Percentiles rank a stretch among this genome's conserved stretches.
Evolutionary conservation across 169 alveolate genomes (phyloP).

Genomic region (Gregarina niphandrodes): DNA sequence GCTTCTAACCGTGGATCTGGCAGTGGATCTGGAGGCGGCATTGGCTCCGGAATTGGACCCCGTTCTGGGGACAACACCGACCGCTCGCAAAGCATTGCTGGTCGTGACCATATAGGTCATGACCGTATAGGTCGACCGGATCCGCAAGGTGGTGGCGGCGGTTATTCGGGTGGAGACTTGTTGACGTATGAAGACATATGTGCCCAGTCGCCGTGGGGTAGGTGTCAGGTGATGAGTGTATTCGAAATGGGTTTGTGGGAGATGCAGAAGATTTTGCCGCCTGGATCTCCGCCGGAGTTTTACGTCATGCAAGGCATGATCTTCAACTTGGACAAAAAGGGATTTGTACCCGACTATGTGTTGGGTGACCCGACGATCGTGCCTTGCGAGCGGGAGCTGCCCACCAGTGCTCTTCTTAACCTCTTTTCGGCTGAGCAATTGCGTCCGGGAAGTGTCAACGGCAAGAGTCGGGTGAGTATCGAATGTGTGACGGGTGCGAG

Average conservation of each 20-base stretch:
- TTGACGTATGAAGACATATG: conserved; percentile 31
- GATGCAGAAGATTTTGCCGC: conserved; percentile 17
- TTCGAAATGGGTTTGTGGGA: conserved; percentile 23
- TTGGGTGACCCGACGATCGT: conserved; percentile 23
- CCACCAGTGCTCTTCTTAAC: conserved; percentile 18
- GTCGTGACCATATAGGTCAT: no score
- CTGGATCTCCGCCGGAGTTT: conserved; percentile 25
- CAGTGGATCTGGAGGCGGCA: no score
- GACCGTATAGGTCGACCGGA: no score
- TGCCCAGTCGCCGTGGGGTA: conserved; percentile 25
- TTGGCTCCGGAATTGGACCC: no score
- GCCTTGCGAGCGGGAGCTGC: conserved; percentile 26
- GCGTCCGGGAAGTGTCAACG: conserved; percentile 18
- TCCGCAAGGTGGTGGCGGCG: not conserved
- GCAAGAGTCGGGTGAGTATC: conserved; percentile 22
- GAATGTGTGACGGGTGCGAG: conserved; percentile 23
- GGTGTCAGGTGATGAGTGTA: conserved; percentile 24
- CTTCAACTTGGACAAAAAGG: conserved; percentile 28
- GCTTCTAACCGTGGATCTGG: no score
- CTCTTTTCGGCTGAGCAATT: conserved; percentile 16
- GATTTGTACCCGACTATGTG: conserved; percentile 30
- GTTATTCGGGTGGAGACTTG: conserved; percentile 5
- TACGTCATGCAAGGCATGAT: conserved; percentile 31
- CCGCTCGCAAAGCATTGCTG: no score
- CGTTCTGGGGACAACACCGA: no score